Percentiles rank a stretch among this genome's conserved stretches.
These are phyloP conservation scores for Stephania cephalantha DNA, from an alignment of 164 flowering plant genomes.

Conservation along the genomic window DNA sequence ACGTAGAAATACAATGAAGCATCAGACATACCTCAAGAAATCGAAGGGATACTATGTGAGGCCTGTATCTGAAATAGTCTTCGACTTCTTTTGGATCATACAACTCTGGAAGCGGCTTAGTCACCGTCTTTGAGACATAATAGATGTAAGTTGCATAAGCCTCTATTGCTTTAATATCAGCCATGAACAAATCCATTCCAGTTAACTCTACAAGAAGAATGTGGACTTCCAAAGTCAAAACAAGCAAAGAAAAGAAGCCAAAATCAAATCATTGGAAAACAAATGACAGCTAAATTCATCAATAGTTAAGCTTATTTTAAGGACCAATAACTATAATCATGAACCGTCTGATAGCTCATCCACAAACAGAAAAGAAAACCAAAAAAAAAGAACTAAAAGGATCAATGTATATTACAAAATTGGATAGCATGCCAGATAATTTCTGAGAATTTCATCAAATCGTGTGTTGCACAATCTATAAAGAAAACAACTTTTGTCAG, in stretches of 20 bases:
- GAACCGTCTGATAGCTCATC: neutral
- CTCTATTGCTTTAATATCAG: conserved; percentile 83
- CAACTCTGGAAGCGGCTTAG: conserved; percentile 87
- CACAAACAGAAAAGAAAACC: neutral
- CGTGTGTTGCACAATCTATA: neutral
- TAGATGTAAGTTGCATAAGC: conserved; percentile 56
- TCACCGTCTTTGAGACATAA: conserved; percentile 53
- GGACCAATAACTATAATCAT: neutral
- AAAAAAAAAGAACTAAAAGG: neutral
- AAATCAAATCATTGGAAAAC: neutral
- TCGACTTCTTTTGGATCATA: conserved; percentile 70
- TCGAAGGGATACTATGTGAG: conserved; percentile 78
- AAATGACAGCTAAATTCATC: neutral
- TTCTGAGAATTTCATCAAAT: neutral
- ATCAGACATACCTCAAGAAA: conserved; percentile 68
- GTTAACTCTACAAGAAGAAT: conserved; percentile 52
- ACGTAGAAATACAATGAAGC: neutral
- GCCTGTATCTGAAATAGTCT: conserved; percentile 75
- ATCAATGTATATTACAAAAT: neutral
- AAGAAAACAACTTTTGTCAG: neutral
- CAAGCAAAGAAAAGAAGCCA: neutral
- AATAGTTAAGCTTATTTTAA: neutral
- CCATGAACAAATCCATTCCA: conserved; percentile 74
- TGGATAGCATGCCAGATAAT: neutral
- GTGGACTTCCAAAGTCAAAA: conserved; percentile 1